Conservation (phyloP, 306 rosid species). For the Prunus kanzakura region DNA sequence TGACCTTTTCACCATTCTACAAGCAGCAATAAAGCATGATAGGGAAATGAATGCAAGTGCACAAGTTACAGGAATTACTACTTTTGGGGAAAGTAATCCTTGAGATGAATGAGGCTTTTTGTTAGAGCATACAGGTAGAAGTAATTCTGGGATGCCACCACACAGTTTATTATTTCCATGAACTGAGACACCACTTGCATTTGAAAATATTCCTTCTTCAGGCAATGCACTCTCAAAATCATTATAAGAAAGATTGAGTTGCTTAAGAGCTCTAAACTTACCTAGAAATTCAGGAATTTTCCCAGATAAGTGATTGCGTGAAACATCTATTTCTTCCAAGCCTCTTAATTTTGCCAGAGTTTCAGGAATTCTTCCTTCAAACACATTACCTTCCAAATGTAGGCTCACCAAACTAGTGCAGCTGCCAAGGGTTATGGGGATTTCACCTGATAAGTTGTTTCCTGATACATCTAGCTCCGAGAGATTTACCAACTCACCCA, state of each 20-base stretch:
- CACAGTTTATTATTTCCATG: constrained; percentile 33
- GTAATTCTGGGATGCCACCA: constrained; percentile 32
- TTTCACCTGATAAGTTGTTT: constrained; percentile 29
- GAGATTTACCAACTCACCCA: constrained; percentile 19
- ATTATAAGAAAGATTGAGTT: constrained; percentile 32
- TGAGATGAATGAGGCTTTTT: neutral
- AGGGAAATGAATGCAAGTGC: constrained; percentile 4
- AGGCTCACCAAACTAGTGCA: constrained; percentile 19
- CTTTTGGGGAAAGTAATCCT: constrained; percentile 19
- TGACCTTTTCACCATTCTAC: neutral
- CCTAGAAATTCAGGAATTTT: constrained; percentile 26
- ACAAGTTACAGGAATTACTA: constrained; percentile 7
- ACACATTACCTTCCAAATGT: constrained; percentile 23
- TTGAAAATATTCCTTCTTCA: constrained; percentile 28
- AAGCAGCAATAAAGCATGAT: neutral
- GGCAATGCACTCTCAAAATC: constrained; percentile 30
- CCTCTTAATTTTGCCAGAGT: constrained; percentile 14
- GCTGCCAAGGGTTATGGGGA: constrained; percentile 23
- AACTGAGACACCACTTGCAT: constrained; percentile 20
- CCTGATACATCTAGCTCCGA: constrained; percentile 16
- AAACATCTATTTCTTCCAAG: constrained; percentile 24
- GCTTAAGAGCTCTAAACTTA: constrained; percentile 1
- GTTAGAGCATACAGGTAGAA: constrained; percentile 25
- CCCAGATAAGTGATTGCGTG: constrained; percentile 34
- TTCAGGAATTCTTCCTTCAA: constrained; percentile 29